These are phyloP conservation scores for Blastobotrys elegans DNA, from an alignment of 1,139 yeast genomes.

Conservation along the genomic window DNA sequence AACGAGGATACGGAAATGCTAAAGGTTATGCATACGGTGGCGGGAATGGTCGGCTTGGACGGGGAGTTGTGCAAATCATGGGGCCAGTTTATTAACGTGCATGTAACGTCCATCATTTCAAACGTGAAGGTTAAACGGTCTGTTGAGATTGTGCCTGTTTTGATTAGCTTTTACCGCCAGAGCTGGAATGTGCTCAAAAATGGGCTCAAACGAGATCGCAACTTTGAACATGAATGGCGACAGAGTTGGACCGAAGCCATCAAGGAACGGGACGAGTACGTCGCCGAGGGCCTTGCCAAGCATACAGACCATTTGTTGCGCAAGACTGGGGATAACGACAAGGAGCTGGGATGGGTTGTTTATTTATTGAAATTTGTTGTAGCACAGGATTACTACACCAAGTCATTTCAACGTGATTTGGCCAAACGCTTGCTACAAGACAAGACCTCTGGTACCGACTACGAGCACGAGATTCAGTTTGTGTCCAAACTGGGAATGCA, in stretches of 20 bases:
- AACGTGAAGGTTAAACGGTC: background rate
- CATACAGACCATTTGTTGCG: constrained; percentile 33
- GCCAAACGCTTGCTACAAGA: constrained; percentile 36
- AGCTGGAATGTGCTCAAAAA: background rate
- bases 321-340: background rate
- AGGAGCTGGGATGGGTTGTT: constrained; percentile 3
- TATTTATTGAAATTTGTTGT: constrained; percentile 14
- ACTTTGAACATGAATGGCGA: constrained; percentile 20
- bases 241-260: constrained; percentile 25
- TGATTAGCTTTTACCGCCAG: constrained; percentile 7
- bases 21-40: background rate
- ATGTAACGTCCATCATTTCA: background rate
- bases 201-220: constrained; percentile 1
- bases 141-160: constrained; percentile 6
- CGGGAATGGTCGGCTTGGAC: background rate
- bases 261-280: constrained; percentile 20
- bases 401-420: constrained; percentile 35
- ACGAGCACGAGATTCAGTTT: constrained; percentile 28
- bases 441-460: constrained; percentile 25
- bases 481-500: constrained; percentile 30
- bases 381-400: constrained; percentile 35
- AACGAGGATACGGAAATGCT: constrained; percentile 1
- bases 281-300: constrained; percentile 31
- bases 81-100: constrained; percentile 1
- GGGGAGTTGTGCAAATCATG: constrained; percentile 6